Evolutionary conservation across 805 yeast genomes (phyloP), one percentile per base, ranked within the genome.

Genomic region (Candida andamanensis): DNA sequence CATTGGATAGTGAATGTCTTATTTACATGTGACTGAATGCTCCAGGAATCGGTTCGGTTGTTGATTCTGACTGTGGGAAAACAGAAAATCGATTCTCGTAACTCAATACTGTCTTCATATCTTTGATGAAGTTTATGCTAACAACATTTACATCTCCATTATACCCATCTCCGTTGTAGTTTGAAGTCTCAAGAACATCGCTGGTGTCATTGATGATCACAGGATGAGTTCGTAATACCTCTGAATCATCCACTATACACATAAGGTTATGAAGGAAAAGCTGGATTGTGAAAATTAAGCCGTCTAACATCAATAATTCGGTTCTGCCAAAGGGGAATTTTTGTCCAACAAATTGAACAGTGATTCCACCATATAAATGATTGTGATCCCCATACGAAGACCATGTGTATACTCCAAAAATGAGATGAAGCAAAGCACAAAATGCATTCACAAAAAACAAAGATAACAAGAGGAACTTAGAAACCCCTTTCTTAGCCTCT

Each of bases 261-360:
- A 51, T 54, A 8, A 64, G 35, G 19, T 50, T 48, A 37, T 60
- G 67, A 36, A 38, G 55, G 1, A 59, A 40, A 25, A 61, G 31
- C 33, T 64, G 70, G 12, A 50, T 23, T 10, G 40, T 33, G 15
- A 54, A 44, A 2, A 59, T 37, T 10, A 49, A 24, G 15, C 49
- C 15, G 36, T 65, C 70, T 9, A 48, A 45, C 4, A 42, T 6
- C 8, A 64, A 7, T 23, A 63, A 40, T 33, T 52, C 63, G 3
- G 49, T 14, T 15, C 44, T 28, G 7, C 50, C 40, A 12, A 24
- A 44, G 12, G 67, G 60, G 5, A 52, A 33, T 29, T 58, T 36
- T 38, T 65, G 70, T 0, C 70, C 70, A 11, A 65, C 55, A 35
- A 63, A 65, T 35, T 60, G 64, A 8, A 63, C 36, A 5, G 61